phyloP scores from a whole-genome alignment of 192 early-diverging fungal species.

The Linderina pennispora region DNA sequence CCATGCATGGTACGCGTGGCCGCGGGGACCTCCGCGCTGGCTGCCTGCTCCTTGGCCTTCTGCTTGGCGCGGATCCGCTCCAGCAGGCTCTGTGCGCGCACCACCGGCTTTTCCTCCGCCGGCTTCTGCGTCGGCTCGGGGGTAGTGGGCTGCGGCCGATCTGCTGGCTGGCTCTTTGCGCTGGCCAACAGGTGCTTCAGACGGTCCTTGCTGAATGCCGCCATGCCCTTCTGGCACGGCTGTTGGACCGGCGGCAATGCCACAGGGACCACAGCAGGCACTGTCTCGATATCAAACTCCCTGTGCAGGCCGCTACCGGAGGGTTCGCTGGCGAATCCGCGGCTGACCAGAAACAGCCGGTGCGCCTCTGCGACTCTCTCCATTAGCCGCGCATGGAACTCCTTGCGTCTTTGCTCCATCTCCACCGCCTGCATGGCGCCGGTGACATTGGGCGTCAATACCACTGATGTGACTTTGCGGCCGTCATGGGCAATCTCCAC shows the following conservation, averaged over 20 bases:
- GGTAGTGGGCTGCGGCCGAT: constrained; percentile 15
- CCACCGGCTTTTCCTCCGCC: constrained; percentile 2
- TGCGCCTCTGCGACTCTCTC: constrained; percentile 12
- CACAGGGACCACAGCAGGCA: constrained; percentile 11
- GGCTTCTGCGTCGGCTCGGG: not conserved
- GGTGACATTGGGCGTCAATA: constrained; percentile 12
- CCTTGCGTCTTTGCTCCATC: constrained; percentile 20
- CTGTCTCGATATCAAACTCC: constrained; percentile 26
- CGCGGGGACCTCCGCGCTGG: not conserved
- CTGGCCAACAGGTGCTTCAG: constrained; percentile 28
- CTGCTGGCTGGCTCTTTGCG: not conserved
- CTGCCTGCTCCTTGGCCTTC: constrained; percentile 15
- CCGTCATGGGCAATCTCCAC: constrained; percentile 14
- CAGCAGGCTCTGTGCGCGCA: constrained; percentile 18
- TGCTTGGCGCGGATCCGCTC: constrained; percentile 48
- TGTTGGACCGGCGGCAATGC: constrained; percentile 18
- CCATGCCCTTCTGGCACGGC: constrained; percentile 7
- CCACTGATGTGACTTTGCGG: constrained; percentile 28
- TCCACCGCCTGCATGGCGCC: constrained; percentile 20
- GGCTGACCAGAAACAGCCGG: constrained; percentile 9
- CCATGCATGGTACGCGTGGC: constrained; percentile 34
- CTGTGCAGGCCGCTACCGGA: constrained; percentile 17
- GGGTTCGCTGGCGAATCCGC: constrained; percentile 11
- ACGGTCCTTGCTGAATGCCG: constrained; percentile 19
- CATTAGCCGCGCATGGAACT: constrained; percentile 15